Conservation (phyloP, 148 eudicot genomes). For the Persicaria maculosa region DNA sequence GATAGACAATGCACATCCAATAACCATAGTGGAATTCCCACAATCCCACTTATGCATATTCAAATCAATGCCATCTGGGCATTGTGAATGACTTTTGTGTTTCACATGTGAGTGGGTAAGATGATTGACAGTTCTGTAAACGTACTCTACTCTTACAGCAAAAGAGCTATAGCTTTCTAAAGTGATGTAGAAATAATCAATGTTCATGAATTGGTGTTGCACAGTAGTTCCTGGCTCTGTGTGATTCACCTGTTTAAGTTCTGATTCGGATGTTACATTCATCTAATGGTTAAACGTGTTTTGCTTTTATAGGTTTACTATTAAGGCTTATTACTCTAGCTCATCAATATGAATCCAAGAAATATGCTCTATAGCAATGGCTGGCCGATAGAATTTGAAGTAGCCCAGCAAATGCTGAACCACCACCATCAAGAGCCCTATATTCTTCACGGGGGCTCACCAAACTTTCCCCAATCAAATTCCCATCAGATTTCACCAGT, state of each 20-base stretch:
- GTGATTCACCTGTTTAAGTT: too few relatives aligned
- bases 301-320: neutral
- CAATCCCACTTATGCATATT: neutral
- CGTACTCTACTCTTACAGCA: neutral
- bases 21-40: neutral
- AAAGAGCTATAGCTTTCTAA: neutral
- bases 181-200: neutral
- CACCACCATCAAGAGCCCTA: constrained; percentile 54
- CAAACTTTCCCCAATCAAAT: constrained; percentile 45
- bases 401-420: constrained; percentile 47
- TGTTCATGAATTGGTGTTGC: too few relatives aligned
- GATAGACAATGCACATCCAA: neutral
- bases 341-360: constrained; percentile 55
- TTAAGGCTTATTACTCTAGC: neutral
- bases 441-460: constrained; percentile 32
- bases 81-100: neutral
- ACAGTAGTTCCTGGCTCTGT: too few relatives aligned
- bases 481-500: constrained; percentile 35
- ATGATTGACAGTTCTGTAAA: neutral
- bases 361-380: constrained; percentile 39
- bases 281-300: neutral
- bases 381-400: constrained; percentile 43
- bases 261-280: neutral
- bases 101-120: neutral
- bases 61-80: neutral